A percentile compares a stretch with the other conserved stretches of the same genome.
Evolutionary conservation across 2,329 filamentous ascomycete species (phyloP).

Genomic region (Calonectria ilicicola): DNA sequence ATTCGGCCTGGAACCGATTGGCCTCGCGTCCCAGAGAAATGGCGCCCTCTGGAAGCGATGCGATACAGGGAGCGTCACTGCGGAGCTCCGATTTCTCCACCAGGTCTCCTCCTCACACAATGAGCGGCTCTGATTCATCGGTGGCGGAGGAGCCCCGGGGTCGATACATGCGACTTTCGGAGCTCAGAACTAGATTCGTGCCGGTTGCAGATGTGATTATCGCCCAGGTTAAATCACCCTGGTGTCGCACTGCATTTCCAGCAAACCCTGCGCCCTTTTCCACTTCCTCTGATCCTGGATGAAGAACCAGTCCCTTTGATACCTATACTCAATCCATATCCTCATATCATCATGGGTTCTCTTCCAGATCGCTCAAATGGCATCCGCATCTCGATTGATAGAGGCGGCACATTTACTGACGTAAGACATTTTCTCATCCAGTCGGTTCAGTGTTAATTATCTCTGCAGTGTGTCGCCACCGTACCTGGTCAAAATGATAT

Average conservation of each 20-base stretch:
- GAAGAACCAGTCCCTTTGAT: background rate
- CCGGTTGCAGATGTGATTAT: background rate
- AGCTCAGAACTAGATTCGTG: background rate
- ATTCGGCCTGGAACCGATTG: background rate
- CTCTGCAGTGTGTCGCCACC: slow-evolving; percentile 77
- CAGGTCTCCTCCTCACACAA: background rate
- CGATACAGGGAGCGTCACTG: background rate
- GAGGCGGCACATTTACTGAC: slow-evolving; percentile 91
- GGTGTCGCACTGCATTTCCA: slow-evolving; percentile 1
- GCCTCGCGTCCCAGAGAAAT: background rate
- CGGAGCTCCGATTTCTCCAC: slow-evolving; percentile 3
- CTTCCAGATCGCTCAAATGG: slow-evolving; percentile 54
- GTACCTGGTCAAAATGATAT: slow-evolving; percentile 78
- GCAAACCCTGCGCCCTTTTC: background rate
- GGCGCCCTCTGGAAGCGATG: background rate
- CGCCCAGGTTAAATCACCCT: background rate
- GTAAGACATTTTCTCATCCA: background rate
- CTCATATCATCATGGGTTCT: slow-evolving; percentile 17
- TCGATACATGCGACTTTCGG: background rate
- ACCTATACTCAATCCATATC: background rate
- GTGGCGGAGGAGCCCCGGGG: background rate
- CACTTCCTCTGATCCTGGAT: background rate
- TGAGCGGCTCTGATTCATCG: background rate
- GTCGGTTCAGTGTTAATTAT: background rate
- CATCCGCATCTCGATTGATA: slow-evolving; percentile 79